Base-by-base conservation (phyloP, 257 asterid genomes). In the Pogostemon cablin region DNA sequence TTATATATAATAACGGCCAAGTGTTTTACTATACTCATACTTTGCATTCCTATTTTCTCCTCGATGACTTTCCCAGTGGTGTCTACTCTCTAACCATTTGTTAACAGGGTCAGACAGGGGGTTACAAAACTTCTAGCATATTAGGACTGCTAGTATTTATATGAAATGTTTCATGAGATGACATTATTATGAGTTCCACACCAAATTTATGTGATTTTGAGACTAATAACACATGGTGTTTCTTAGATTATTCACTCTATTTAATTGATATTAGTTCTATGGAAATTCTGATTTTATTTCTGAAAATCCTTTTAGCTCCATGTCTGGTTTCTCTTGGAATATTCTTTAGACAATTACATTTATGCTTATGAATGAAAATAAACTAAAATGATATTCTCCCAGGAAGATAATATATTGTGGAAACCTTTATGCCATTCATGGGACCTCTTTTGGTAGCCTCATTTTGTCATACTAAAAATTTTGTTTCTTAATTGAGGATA, bases 371-470 rank as follows among this genome's bases (percentile, higher is more conserved):
- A 58, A 72, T 52, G 54, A 68, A 75, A 68, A 54, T 56, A 25
- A 68, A 60, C 63, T 12, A 59, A 65, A 25, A 4, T 35, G 38
- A 44, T 64, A 40, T 65, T 65, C 68, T 72, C 76, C 47, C 34
- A 48, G 57, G 61, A 62, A 43, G 73, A 65, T 64, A 41, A 54
- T 66, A 6, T 71, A 10, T 46, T 60, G 7, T 0, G 53, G 54
- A 6, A 61, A 57, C 38, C 59, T 32, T 64, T 69, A 40, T 67
- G 71, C 17, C 10, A 47, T 65, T 72, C 37, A 11, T 59, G 63
- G 63, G 57, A 17, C 55, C 41, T 49, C 47, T 59, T 25, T 17
- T 9, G 38, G 40, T 54, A 12, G 10, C 11, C 41, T 39, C 47
- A 41, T 57, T 57, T 46, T 67, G 11, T 11, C 69, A 35, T 35